These are phyloP conservation scores for Malus hybrid DNA, from an alignment of 331 rosid genomes.

Conservation along the genomic window DNA sequence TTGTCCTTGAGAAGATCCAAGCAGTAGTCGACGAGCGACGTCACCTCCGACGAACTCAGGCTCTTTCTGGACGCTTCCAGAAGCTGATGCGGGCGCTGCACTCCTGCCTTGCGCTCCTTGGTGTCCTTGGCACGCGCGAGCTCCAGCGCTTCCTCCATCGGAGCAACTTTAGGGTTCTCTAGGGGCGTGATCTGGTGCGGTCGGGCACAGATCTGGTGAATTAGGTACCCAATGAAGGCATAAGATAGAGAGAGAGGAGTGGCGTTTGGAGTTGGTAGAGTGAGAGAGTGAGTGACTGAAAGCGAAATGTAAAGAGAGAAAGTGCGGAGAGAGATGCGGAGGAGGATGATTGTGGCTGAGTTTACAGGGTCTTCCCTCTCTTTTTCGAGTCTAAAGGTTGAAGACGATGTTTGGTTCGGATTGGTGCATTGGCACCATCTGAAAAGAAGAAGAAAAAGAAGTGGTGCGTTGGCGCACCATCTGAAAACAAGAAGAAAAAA, in stretches of 20 bases:
- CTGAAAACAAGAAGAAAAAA: too few species aligned
- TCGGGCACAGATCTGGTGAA: slow-evolving; percentile 59
- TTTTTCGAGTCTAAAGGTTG: background rate
- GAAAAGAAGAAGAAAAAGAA: too few species aligned
- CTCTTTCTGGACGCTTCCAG: slow-evolving; percentile 85
- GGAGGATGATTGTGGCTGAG: slow-evolving; percentile 11
- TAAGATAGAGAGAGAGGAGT: background rate
- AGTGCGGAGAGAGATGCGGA: background rate
- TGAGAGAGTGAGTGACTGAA: slow-evolving; percentile 6
- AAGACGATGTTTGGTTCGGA: slow-evolving; percentile 7
- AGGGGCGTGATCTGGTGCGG: slow-evolving; percentile 50
- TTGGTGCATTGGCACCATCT: background rate
- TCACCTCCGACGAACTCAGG: slow-evolving; percentile 64
- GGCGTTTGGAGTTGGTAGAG: background rate
- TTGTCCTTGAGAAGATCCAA: slow-evolving; percentile 93
- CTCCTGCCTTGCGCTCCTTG: slow-evolving; percentile 96
- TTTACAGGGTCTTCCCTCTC: background rate
- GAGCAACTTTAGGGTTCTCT: background rate
- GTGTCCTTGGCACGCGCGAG: slow-evolving; percentile 91
- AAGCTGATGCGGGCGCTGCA: slow-evolving; percentile 83
- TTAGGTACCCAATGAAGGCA: slow-evolving; percentile 11
- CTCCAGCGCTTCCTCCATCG: slow-evolving; percentile 92
- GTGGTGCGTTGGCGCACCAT: too few species aligned
- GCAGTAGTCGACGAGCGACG: slow-evolving; percentile 81
- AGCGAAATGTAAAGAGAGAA: slow-evolving; percentile 11